Evolutionary conservation across 768 basidiomycete genomes (phyloP).

Genomic region (Dacryopinax primogenitus): DNA sequence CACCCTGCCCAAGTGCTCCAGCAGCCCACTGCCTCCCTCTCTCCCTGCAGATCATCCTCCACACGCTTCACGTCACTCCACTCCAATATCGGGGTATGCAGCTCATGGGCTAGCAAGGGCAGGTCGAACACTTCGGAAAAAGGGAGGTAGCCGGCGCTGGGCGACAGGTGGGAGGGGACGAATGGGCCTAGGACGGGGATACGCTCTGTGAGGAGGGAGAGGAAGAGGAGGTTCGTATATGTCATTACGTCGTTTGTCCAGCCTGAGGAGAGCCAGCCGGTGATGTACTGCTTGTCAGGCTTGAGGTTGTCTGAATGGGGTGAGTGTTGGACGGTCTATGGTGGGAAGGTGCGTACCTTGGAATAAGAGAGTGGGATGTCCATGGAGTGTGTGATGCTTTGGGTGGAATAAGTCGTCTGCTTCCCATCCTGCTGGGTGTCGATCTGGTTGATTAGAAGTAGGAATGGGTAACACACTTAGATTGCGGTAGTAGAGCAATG

Average conservation of each 20-base stretch:
- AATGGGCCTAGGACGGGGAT: slow-evolving; percentile 49
- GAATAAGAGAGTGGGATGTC: neutral
- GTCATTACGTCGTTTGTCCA: slow-evolving; percentile 79
- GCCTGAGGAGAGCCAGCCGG: slow-evolving; percentile 61
- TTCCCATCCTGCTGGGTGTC: neutral
- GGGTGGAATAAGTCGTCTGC: too few relatives aligned
- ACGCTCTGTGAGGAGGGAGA: slow-evolving; percentile 41
- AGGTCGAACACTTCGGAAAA: slow-evolving; percentile 53
- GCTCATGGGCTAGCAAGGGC: slow-evolving; percentile 34
- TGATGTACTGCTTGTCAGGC: slow-evolving; percentile 49
- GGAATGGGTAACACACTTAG: too few relatives aligned
- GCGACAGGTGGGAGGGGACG: slow-evolving; percentile 42
- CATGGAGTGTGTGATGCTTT: neutral
- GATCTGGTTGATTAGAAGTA: too few relatives aligned
- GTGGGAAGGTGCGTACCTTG: neutral
- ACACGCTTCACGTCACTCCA: slow-evolving; percentile 49
- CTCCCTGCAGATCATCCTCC: neutral
- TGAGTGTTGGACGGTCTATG: neutral
- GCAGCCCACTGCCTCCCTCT: neutral
- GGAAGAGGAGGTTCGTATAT: slow-evolving; percentile 48
- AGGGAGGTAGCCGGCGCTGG: slow-evolving; percentile 35
- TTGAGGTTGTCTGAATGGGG: slow-evolving; percentile 43
- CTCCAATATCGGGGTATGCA: slow-evolving; percentile 44
- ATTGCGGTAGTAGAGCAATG: neutral
- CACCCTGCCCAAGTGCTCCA: neutral